A percentile compares a stretch with the other conserved stretches of the same genome.
phyloP scores from a whole-genome alignment of 148 eudicot genomes.

The Persicaria maculosa region DNA sequence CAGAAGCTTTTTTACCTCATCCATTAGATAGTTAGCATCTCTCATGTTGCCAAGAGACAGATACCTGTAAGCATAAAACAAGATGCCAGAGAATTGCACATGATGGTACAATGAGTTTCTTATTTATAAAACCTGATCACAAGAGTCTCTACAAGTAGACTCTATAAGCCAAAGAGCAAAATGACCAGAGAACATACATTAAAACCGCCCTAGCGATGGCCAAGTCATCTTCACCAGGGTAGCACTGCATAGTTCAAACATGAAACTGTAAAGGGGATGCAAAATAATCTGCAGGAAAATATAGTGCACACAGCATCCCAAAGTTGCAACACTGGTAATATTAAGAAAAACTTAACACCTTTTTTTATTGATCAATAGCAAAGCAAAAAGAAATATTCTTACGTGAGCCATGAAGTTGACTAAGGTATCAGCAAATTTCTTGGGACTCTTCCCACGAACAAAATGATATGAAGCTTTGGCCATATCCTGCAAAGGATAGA shows the following conservation, averaged over 20 bases:
- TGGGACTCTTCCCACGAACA: constrained; percentile 72
- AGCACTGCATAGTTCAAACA: constrained; percentile 55
- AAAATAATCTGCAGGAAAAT: neutral
- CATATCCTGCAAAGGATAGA: constrained; percentile 60
- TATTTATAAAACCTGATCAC: neutral
- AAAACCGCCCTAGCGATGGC: constrained; percentile 85
- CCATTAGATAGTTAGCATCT: constrained; percentile 79
- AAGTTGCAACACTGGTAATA: neutral
- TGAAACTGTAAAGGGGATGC: neutral
- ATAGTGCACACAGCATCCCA: neutral
- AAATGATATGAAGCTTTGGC: constrained; percentile 76
- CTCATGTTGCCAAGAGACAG: constrained; percentile 69
- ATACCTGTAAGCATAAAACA: constrained; percentile 39
- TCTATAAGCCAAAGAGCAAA: neutral
- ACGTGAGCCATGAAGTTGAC: constrained; percentile 90
- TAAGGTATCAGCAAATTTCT: constrained; percentile 68
- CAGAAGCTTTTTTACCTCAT: constrained; percentile 60
- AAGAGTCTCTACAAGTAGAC: neutral
- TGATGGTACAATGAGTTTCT: neutral
- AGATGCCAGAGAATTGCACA: neutral
- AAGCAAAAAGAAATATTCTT: constrained; percentile 10
- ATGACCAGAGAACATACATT: constrained; percentile 40
- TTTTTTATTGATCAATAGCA: neutral
- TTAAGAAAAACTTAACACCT: neutral
- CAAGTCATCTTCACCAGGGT: constrained; percentile 93